A percentile compares a stretch with the other conserved stretches of the same genome.
phyloP scores from a whole-genome alignment of 306 rosid species.

The Astragalus glycyphyllos region DNA sequence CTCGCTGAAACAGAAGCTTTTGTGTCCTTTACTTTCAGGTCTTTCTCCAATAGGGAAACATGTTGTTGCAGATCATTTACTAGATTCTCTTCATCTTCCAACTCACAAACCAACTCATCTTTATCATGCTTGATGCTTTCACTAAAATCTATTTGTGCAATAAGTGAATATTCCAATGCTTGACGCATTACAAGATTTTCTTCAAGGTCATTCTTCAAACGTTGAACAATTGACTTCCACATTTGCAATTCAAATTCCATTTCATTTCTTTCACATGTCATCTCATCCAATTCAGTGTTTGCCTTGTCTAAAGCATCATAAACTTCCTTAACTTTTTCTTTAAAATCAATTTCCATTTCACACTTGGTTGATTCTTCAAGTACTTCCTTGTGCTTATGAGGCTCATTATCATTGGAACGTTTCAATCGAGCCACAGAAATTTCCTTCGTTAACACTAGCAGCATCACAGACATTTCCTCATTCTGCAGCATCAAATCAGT shows the following conservation, averaged over 20 bases:
- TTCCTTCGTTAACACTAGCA: slow-evolving; percentile 64
- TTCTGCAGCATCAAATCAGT: slow-evolving; percentile 67
- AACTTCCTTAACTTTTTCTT: slow-evolving; percentile 45
- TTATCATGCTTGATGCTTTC: slow-evolving; percentile 66
- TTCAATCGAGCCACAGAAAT: slow-evolving; percentile 63
- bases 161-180: slow-evolving; percentile 78
- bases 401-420: slow-evolving; percentile 42
- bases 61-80: slow-evolving; percentile 48
- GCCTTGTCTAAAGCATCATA: slow-evolving; percentile 52
- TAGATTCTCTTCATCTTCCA: slow-evolving; percentile 55
- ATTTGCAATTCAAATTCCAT: slow-evolving; percentile 66
- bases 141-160: slow-evolving; percentile 63
- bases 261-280: slow-evolving; percentile 58
- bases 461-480: slow-evolving; percentile 67
- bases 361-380: slow-evolving; percentile 4
- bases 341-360: neutral
- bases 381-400: neutral
- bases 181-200: slow-evolving; percentile 50
- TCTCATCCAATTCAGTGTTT: slow-evolving; percentile 56
- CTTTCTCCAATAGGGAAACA: slow-evolving; percentile 47
- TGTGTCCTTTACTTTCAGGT: slow-evolving; percentile 46
- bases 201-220: slow-evolving; percentile 59
- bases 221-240: slow-evolving; percentile 64
- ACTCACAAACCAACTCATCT: slow-evolving; percentile 40
- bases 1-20: slow-evolving; percentile 44